Evolutionary conservation across 2,329 filamentous ascomycete genomes (phyloP).

Genomic region (Pseudogymnoascus sp.): DNA sequence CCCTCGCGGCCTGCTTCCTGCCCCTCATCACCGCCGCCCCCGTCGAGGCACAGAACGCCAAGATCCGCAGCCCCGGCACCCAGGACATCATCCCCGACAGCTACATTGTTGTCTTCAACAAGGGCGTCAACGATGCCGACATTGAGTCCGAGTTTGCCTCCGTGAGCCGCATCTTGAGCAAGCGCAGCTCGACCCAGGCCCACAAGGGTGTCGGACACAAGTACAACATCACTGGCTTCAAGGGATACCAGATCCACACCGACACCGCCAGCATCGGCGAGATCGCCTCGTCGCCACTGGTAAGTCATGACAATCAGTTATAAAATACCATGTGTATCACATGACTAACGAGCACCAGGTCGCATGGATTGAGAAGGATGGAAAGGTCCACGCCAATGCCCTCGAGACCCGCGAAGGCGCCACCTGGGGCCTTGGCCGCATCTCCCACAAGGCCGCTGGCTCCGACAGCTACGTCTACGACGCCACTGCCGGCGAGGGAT

Average conservation of each 20-base stretch:
- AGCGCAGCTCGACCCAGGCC: slow-evolving; percentile 43
- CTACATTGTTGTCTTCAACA: slow-evolving; percentile 60
- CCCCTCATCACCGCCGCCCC: slow-evolving; percentile 22
- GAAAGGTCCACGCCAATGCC: slow-evolving; percentile 25
- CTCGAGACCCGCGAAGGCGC: slow-evolving; percentile 21
- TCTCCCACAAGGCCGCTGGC: slow-evolving; percentile 23
- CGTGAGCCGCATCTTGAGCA: slow-evolving; percentile 42
- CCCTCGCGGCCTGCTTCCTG: slow-evolving; percentile 22
- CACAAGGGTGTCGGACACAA: slow-evolving; percentile 19
- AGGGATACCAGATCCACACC: slow-evolving; percentile 23
- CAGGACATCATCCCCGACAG: slow-evolving; percentile 43
- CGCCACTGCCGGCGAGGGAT: slow-evolving; percentile 24
- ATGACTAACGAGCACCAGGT: slow-evolving; percentile 15
- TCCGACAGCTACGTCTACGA: slow-evolving; percentile 26
- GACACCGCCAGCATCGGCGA: slow-evolving; percentile 21
- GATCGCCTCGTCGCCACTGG: slow-evolving; percentile 23
- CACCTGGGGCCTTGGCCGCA: slow-evolving; percentile 27
- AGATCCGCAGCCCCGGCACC: slow-evolving; percentile 38
- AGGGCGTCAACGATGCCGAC: slow-evolving; percentile 38
- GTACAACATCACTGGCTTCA: slow-evolving; percentile 20
- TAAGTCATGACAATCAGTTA: slow-evolving; percentile 8
- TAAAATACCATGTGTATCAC: background rate
- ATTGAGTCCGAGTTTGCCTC: slow-evolving; percentile 42
- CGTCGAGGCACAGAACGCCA: slow-evolving; percentile 16
- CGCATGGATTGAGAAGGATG: slow-evolving; percentile 25